Base-by-base conservation (phyloP, 2,329 filamentous ascomycete species). In the Lecanosticta acicola region DNA sequence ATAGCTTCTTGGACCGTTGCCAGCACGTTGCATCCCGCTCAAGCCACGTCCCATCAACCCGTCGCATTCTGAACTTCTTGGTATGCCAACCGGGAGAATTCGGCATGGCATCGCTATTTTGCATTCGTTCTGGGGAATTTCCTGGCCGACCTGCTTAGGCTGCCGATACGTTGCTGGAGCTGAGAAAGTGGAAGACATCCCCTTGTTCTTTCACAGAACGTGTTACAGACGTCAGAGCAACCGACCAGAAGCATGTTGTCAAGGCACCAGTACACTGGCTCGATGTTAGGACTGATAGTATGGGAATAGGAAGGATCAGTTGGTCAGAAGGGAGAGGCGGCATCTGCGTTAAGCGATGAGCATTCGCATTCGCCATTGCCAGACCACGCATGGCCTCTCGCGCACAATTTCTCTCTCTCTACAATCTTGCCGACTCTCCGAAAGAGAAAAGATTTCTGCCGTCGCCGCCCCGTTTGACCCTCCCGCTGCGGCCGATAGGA, bases 401-500 rank as follows among this genome's bases (percentile, higher is more conserved):
- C 4, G 13, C 13, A 5, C 32, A 34, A n/a, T n/a, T n/a, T 34
- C 13, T 34, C 13, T 8, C 17, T 4, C 39, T 32, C 19, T 32
- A 57, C 38, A 57, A 21, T 40, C 43, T 54, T 19, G 53, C 43
- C 4, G 20, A 38, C 17, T 52, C 49, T 2, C 34, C 50, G 34
- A 64, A 55, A 4, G 54, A 48, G 49, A 72, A 73, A 19, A 71
- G 26, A 54, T 71, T 72, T 39, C 65, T 61, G n/a, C 61, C 64
- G 33, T 60, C 56, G 4, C 60, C 56, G 18, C 42, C 56, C 1
- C 24, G 55, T 46, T 51, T 64, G 2, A 79, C 75, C 58, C 64
- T 69, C 1, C 76, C 77, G 8, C 42, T 59, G 49, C 66, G 66
- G 2, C 76, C 76, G 43, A 80, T 68, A 8, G 70, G 69, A 56